Base-by-base conservation (phyloP, 139 green algal genomes). In the Limnomonas spitsbergensis region DNA sequence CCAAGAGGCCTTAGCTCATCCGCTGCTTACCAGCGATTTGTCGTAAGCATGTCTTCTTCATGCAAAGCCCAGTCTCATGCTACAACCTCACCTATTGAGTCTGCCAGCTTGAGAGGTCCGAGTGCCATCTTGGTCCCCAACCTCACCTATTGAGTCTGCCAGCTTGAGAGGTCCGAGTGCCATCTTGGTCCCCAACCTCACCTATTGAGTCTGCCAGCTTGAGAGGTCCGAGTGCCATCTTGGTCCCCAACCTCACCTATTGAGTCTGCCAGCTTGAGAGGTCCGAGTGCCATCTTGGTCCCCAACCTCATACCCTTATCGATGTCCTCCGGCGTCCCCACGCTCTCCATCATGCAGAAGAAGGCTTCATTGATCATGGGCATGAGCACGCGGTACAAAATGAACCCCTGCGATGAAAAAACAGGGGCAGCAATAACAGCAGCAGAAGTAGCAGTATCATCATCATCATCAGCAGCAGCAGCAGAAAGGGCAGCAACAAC, bases 351-450 rank as follows among this genome's bases (percentile, higher is more conserved):
- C 2, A 84, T 66, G 81, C 78, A 75, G 73, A 81, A 75, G 40
- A 84, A 83, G 1, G 91, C 92, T 78, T 98, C 95, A 77, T 98
- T 98, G 87, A 98, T 94, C 89, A 96, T 92, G 2, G 94, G 95
- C 89, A 98, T 98, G 2, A 98, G 86, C 27, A 98, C 78, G 20
- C 95, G 88, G 82, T 98, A 98, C n/a, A 98, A 87, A 27, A 98
- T 90, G 39, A 40, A 71, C n/a, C 31, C 52, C 34, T 47, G 75
- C 20, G 47, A n/a, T n/a, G n/a, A n/a, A n/a, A n/a, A n/a, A n/a
- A n/a, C n/a, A n/a, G n/a, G n/a, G n/a, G n/a, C 2, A 3, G 38
- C 32, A 34, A n/a, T 4, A 38, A n/a, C n/a, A n/a, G n/a, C n/a
- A n/a, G n/a, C n/a, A n/a, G n/a, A n/a, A n/a, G n/a, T n/a, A n/a